A percentile compares a stretch with the other conserved stretches of the same genome.
Conservation (phyloP, 2,329 filamentous ascomycete genomes). For the Paecilomyces fulvus region DNA sequence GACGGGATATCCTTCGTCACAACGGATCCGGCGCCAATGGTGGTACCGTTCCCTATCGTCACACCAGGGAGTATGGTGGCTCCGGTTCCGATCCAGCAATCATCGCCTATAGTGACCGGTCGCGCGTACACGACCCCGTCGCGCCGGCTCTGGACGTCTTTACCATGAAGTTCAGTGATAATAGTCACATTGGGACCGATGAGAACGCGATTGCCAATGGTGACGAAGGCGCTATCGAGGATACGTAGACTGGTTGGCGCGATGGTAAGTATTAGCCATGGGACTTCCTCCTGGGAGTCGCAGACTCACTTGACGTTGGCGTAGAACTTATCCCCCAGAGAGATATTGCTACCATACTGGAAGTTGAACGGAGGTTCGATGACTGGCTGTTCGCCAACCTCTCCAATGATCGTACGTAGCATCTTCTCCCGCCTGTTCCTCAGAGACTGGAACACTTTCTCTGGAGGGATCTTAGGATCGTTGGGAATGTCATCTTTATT, state of each 20-base stretch:
- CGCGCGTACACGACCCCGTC: conserved; percentile 39
- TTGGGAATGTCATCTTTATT: conserved; percentile 7
- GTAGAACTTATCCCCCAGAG: conserved; percentile 52
- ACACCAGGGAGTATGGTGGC: conserved; percentile 30
- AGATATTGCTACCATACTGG: conserved; percentile 59
- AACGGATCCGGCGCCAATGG: conserved; percentile 23
- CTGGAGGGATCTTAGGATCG: conserved; percentile 4
- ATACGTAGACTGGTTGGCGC: conserved; percentile 18
- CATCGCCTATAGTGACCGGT: conserved; percentile 37
- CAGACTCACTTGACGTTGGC: conserved; percentile 21
- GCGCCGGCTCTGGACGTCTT: conserved; percentile 35
- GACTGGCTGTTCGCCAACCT: conserved; percentile 13
- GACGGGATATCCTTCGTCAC: conserved; percentile 22
- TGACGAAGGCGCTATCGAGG: conserved; percentile 42
- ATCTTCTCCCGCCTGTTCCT: conserved; percentile 6
- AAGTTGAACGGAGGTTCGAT: conserved; percentile 54
- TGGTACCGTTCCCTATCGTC: conserved; percentile 28
- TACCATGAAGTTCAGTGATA: conserved; percentile 42
- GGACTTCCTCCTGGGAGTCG: neutral
- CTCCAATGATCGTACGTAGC: conserved; percentile 8
- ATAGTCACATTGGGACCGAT: conserved; percentile 44
- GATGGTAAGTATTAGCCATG: neutral
- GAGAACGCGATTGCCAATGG: conserved; percentile 42
- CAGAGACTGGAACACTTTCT: conserved; percentile 5
- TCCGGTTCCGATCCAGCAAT: conserved; percentile 38